A percentile compares a stretch with the other conserved stretches of the same genome.
Evolutionary conservation across 768 basidiomycete genomes (phyloP).

Genomic region (Rhodosporidiobolus odoratus): DNA sequence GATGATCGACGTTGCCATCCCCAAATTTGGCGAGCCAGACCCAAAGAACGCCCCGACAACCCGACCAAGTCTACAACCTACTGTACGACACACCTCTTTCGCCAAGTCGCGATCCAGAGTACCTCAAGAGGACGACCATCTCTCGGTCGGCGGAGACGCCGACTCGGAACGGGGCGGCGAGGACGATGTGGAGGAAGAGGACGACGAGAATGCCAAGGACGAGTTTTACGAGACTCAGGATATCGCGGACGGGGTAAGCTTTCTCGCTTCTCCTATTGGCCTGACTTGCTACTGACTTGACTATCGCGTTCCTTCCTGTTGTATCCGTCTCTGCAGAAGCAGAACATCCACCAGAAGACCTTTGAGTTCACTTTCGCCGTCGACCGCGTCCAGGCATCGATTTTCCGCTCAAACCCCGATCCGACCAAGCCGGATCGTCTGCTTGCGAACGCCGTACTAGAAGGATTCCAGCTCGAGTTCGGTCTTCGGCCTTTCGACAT

Average conservation of each 20-base stretch:
- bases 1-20: constrained; percentile 82
- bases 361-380: constrained; percentile 87
- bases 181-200: constrained; percentile 50
- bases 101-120: constrained; percentile 51
- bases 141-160: constrained; percentile 40
- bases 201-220: constrained; percentile 51
- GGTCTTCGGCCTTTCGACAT: constrained; percentile 76
- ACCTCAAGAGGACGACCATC: constrained; percentile 55
- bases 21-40: constrained; percentile 60
- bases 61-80: constrained; percentile 4
- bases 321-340: neutral
- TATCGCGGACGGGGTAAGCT: constrained; percentile 40
- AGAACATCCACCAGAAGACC: constrained; percentile 55
- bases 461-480: constrained; percentile 70
- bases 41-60: constrained; percentile 14
- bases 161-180: constrained; percentile 52
- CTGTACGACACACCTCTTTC: constrained; percentile 27
- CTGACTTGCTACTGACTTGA: neutral
- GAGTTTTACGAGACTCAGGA: constrained; percentile 42
- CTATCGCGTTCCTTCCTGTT: no score
- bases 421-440: constrained; percentile 58
- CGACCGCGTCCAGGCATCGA: constrained; percentile 67
- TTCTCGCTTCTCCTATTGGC: no score
- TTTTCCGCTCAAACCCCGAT: constrained; percentile 64
- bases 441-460: constrained; percentile 71